A percentile compares a stretch with the other conserved stretches of the same genome.
Evolutionary conservation across 306 rosid genomes (phyloP).

Genomic region (Delonix regia): DNA sequence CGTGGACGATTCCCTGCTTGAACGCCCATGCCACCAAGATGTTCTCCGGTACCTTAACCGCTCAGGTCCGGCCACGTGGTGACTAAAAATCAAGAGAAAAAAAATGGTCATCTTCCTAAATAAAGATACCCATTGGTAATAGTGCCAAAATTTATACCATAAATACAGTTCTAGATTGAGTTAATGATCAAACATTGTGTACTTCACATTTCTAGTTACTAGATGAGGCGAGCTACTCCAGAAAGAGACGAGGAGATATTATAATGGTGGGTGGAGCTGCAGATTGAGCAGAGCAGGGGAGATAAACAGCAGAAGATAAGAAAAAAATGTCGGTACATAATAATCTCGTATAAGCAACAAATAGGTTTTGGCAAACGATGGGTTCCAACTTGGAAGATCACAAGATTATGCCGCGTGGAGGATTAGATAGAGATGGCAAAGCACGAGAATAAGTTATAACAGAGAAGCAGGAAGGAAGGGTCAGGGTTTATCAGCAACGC

Average conservation of each 20-base stretch:
- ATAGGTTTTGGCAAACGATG: too few relatives aligned
- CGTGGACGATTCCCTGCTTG: constrained; percentile 3
- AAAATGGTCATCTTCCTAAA: too few relatives aligned
- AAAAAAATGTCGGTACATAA: too few relatives aligned
- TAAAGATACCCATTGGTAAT: background rate
- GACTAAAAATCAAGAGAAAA: too few relatives aligned
- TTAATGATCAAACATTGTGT: too few relatives aligned
- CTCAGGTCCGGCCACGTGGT: constrained; percentile 4
- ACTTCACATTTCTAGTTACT: too few relatives aligned
- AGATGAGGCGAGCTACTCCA: too few relatives aligned
- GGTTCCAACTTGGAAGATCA: background rate
- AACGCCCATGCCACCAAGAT: background rate
- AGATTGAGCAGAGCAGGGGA: background rate
- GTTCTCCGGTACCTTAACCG: background rate
- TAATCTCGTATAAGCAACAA: too few relatives aligned
- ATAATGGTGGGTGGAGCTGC: background rate
- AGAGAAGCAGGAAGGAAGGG: background rate
- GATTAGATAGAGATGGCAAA: constrained; percentile 21
- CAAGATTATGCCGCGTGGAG: constrained; percentile 32
- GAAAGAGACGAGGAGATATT: background rate
- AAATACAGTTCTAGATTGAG: too few relatives aligned
- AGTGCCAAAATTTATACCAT: background rate
- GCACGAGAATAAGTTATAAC: background rate
- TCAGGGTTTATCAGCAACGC: background rate
- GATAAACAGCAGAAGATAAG: too few relatives aligned